phyloP scores from a whole-genome alignment of 768 basidiomycete species.

The Tylopilus intermedius region DNA sequence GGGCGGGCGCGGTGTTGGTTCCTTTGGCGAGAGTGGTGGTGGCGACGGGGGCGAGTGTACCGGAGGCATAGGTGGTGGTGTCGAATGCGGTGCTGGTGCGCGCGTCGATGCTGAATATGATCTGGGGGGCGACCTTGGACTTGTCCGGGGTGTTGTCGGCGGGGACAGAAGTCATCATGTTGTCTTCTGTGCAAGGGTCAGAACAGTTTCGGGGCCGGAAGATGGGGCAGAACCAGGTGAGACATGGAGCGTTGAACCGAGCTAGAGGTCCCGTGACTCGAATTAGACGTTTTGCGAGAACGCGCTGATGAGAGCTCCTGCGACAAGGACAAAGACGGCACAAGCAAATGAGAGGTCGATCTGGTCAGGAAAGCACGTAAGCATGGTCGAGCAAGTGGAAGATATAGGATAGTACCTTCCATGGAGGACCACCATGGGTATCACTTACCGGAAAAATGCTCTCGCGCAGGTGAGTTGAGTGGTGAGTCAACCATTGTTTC shows the following conservation, averaged over 20 bases:
- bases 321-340: too few relatives aligned
- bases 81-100: slow-evolving; percentile 41
- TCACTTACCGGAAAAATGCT: slow-evolving; percentile 85
- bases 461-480: slow-evolving; percentile 49
- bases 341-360: too few relatives aligned
- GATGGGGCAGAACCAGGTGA: too few relatives aligned
- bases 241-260: too few relatives aligned
- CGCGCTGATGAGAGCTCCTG: too few relatives aligned
- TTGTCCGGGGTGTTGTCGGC: slow-evolving; percentile 46
- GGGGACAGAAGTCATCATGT: slow-evolving; percentile 11
- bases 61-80: slow-evolving; percentile 32
- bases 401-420: slow-evolving; percentile 52
- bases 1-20: slow-evolving; percentile 42
- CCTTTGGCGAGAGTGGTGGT: slow-evolving; percentile 43
- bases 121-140: slow-evolving; percentile 42
- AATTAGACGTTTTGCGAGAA: too few relatives aligned
- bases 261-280: too few relatives aligned
- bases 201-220: too few relatives aligned
- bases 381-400: slow-evolving; percentile 1
- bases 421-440: slow-evolving; percentile 84
- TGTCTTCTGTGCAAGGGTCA: too few relatives aligned
- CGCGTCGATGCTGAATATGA: slow-evolving; percentile 73
- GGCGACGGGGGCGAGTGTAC: slow-evolving; percentile 30
- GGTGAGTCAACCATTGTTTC: slow-evolving; percentile 45
- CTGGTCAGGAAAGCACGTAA: slow-evolving; percentile 35